phyloP scores from a whole-genome alignment of 2,329 filamentous ascomycete species.

The Alternaria arborescens region DNA sequence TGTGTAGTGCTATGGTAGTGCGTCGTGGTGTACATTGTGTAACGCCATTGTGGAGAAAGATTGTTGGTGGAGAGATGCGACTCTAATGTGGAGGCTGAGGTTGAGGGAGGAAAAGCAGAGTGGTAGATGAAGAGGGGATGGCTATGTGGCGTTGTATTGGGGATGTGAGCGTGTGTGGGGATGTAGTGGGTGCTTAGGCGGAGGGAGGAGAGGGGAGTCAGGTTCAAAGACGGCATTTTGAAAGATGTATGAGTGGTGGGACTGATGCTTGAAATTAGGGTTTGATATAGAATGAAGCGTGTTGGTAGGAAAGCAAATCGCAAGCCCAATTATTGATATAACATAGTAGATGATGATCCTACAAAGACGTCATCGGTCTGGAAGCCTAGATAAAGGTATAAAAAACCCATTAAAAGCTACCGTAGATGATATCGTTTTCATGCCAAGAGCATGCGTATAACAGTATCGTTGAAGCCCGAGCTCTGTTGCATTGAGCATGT shows the following conservation, averaged over 20 bases:
- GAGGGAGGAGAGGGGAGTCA: conserved; percentile 61
- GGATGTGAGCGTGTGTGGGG: conserved; percentile 63
- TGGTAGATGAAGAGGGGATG: conserved; percentile 74
- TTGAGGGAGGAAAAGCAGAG: conserved; percentile 59
- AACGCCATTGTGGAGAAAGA: conserved; percentile 70
- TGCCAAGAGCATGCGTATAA: not conserved
- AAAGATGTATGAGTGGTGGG: not conserved
- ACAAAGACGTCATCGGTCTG: conserved; percentile 4
- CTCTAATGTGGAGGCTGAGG: conserved; percentile 63
- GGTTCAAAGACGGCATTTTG: conserved; percentile 27
- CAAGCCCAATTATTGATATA: not conserved
- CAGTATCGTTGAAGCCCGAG: not conserved
- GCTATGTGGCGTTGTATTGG: conserved; percentile 71
- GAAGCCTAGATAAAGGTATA: not conserved
- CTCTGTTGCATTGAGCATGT: not conserved
- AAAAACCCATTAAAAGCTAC: not conserved
- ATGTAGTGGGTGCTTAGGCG: conserved; percentile 68
- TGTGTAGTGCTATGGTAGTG: conserved; percentile 75
- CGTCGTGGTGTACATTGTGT: conserved; percentile 71
- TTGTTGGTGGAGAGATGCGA: conserved; percentile 62
- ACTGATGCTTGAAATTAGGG: not conserved
- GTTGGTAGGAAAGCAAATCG: not conserved
- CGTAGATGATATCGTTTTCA: not conserved
- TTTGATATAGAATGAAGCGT: not conserved
- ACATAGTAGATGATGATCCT: not conserved